Conservation (phyloP, 768 basidiomycete species). For the Auricularia sp. region DNA sequence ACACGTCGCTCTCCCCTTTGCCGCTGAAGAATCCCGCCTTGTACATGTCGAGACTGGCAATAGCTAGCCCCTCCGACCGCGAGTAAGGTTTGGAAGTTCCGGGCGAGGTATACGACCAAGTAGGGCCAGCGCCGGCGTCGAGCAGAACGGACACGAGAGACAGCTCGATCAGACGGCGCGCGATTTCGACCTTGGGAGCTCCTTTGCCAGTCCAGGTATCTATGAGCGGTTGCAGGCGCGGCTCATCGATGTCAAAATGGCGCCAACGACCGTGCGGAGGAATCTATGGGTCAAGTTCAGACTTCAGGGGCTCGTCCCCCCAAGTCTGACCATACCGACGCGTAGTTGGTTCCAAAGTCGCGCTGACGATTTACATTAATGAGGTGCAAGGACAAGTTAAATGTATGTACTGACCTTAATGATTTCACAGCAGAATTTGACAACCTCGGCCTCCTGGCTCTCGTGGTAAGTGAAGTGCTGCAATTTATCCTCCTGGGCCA, state of each 20-base stretch:
- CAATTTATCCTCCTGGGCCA: slow-evolving; percentile 65
- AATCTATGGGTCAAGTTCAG: slow-evolving; percentile 40
- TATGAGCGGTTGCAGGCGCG: slow-evolving; percentile 55
- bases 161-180: slow-evolving; percentile 75
- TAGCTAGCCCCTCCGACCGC: slow-evolving; percentile 75
- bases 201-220: slow-evolving; percentile 42
- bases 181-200: slow-evolving; percentile 37
- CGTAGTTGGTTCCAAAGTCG: slow-evolving; percentile 67
- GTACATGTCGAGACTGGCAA: slow-evolving; percentile 91
- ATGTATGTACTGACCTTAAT: slow-evolving; percentile 49
- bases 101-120: slow-evolving; percentile 68
- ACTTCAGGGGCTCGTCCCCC: slow-evolving; percentile 7
- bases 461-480: slow-evolving; percentile 83
- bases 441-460: slow-evolving; percentile 58
- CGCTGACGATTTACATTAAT: slow-evolving; percentile 35
- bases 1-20: slow-evolving; percentile 40
- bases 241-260: slow-evolving; percentile 63
- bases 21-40: slow-evolving; percentile 72
- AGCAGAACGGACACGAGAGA: slow-evolving; percentile 87
- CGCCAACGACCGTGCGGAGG: slow-evolving; percentile 86
- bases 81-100: slow-evolving; percentile 35
- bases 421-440: slow-evolving; percentile 63
- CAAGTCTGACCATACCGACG: slow-evolving; percentile 28
- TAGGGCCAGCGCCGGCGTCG: slow-evolving; percentile 85
- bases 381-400: not conserved